Percentiles rank a stretch among this genome's conserved stretches.
Conservation (phyloP, 225 moss, liverwort and hornwort species). For the Physcomitrellopsis africana region DNA sequence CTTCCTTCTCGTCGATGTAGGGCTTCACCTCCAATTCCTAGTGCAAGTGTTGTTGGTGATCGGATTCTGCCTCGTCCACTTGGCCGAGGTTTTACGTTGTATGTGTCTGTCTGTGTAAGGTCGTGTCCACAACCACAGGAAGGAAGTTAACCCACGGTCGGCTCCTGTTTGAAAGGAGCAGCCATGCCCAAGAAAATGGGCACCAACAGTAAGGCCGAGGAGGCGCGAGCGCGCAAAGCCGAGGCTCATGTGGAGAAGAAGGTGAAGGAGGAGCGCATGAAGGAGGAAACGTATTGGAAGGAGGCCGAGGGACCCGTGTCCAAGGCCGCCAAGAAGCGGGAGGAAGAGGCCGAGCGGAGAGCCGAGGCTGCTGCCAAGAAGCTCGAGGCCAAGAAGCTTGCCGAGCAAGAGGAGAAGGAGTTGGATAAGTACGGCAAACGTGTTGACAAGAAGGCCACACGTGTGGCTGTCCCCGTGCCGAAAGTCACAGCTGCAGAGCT, state of each 20-base stretch:
- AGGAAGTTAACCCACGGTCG: too few species aligned
- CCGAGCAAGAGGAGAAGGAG: constrained; percentile 81
- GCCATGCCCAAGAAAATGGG: constrained; percentile 99
- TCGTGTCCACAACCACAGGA: too few species aligned
- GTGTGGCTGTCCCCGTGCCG: constrained; percentile 72
- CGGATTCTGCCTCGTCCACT: too few species aligned
- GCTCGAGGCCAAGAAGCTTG: constrained; percentile 91
- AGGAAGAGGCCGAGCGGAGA: constrained; percentile 86
- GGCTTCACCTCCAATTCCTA: too few species aligned
- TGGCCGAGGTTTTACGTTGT: too few species aligned
- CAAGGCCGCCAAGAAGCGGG: constrained; percentile 79
- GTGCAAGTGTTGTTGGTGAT: too few species aligned
- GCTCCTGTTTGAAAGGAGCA: neutral
- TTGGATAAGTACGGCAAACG: constrained; percentile 75
- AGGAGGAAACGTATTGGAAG: constrained; percentile 84
- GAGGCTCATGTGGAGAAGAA: constrained; percentile 81
- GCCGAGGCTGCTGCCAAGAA: constrained; percentile 85
- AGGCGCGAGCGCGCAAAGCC: constrained; percentile 84
- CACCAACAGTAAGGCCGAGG: constrained; percentile 92
- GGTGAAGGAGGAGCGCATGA: constrained; percentile 59
- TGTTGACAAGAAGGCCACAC: constrained; percentile 74
- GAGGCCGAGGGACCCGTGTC: constrained; percentile 83
- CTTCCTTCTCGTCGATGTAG: too few species aligned
- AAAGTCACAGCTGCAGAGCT: constrained; percentile 90
- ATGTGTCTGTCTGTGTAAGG: too few species aligned